Evolutionary conservation across 768 basidiomycete species (phyloP).

Genomic region (Exsudoporus frostii): DNA sequence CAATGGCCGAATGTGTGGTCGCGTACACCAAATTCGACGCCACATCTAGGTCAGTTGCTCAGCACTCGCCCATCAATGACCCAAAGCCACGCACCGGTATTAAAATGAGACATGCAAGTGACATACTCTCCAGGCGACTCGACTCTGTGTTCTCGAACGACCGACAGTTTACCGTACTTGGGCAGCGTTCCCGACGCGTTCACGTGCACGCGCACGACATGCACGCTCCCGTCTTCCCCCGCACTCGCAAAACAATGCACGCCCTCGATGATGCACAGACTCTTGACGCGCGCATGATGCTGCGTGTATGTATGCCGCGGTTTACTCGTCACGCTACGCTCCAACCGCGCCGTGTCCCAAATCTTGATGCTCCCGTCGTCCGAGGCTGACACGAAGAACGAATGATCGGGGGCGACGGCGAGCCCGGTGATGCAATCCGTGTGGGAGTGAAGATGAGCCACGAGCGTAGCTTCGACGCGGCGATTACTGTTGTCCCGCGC

Average conservation of each 20-base stretch:
- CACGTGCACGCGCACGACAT: conserved; percentile 80
- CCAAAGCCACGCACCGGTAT: conserved; percentile 51
- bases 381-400: conserved; percentile 92
- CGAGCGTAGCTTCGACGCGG: conserved; percentile 72
- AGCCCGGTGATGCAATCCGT: conserved; percentile 74
- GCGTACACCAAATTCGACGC: conserved; percentile 83
- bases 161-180: conserved; percentile 77
- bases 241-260: conserved; percentile 88
- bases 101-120: conserved; percentile 79
- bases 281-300: conserved; percentile 64
- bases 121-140: conserved; percentile 76
- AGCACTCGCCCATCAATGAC: not conserved
- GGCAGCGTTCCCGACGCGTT: conserved; percentile 66
- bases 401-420: conserved; percentile 88
- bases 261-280: conserved; percentile 79
- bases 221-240: conserved; percentile 78
- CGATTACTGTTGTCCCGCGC: conserved; percentile 59
- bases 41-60: conserved; percentile 43
- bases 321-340: conserved; percentile 90
- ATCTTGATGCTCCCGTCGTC: conserved; percentile 92
- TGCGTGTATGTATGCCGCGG: conserved; percentile 68
- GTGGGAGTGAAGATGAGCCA: conserved; percentile 84
- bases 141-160: conserved; percentile 77
- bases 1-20: conserved; percentile 76
- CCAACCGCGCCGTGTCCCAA: conserved; percentile 91